Percentiles rank a stretch among this genome's conserved stretches.
Conservation (phyloP, 192 early-diverging fungal species). For the Funneliformis mosseae region DNA sequence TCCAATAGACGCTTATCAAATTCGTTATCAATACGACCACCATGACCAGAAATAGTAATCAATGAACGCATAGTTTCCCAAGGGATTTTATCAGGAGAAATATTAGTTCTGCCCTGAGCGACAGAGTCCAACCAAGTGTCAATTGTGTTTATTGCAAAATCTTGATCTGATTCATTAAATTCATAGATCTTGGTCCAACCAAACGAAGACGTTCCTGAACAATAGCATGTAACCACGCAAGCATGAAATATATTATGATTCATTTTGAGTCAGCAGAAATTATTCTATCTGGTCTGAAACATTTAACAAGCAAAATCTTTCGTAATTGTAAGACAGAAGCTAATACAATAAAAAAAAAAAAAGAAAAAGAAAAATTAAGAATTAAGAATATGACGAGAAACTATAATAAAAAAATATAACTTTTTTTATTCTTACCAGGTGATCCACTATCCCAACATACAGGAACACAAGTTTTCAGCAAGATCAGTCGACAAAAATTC, state of each 20-base stretch:
- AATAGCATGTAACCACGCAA: slow-evolving; percentile 96
- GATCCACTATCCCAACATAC: slow-evolving; percentile 52
- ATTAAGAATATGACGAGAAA: background rate
- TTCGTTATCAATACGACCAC: slow-evolving; percentile 94
- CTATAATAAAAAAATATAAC: background rate
- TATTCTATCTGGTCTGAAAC: slow-evolving; percentile 89
- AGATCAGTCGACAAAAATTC: slow-evolving; percentile 47
- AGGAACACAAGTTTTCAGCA: slow-evolving; percentile 56
- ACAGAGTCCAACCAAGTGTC: slow-evolving; percentile 91
- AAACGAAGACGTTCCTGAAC: slow-evolving; percentile 93
- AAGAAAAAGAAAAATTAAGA: background rate
- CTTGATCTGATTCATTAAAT: slow-evolving; percentile 98
- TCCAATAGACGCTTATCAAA: slow-evolving; percentile 87
- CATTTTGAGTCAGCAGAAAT: slow-evolving; percentile 75
- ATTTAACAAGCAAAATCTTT: slow-evolving; percentile 80
- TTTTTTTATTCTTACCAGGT: slow-evolving; percentile 34
- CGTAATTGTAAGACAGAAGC: slow-evolving; percentile 66
- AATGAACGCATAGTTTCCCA: slow-evolving; percentile 91
- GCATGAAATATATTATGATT: slow-evolving; percentile 86
- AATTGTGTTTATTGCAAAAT: slow-evolving; percentile 84
- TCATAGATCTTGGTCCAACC: slow-evolving; percentile 98
- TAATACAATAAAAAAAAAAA: too few species aligned
- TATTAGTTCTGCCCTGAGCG: slow-evolving; percentile 80
- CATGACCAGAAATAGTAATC: slow-evolving; percentile 89
- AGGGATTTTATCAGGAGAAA: slow-evolving; percentile 93